These are phyloP conservation scores for Lunularia cruciata DNA, from an alignment of 225 moss, liverwort and hornwort genomes.

Conservation along the genomic window DNA sequence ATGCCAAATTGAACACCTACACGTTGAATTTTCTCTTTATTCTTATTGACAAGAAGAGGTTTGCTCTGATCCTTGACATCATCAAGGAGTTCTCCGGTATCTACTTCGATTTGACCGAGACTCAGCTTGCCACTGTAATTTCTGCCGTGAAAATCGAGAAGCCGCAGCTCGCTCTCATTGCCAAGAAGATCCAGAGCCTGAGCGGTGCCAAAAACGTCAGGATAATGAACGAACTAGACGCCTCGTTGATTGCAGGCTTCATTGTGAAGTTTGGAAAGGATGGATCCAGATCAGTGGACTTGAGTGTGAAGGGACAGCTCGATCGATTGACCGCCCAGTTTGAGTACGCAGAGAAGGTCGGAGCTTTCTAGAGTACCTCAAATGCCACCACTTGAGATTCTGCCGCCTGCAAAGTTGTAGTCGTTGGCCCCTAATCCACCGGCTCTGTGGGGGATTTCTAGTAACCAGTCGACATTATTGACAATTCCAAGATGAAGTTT, in stretches of 20 bases:
- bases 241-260: conserved; percentile 87
- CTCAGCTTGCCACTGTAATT: conserved; percentile 81
- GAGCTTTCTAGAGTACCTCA: conserved; percentile 36
- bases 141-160: conserved; percentile 99
- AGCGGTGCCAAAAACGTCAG: conserved; percentile 87
- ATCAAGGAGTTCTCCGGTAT: conserved; percentile 77
- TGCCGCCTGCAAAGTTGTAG: conserved; percentile 1
- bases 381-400: not conserved
- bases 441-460: conserved; percentile 14
- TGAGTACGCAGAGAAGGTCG: conserved; percentile 73
- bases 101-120: conserved; percentile 72
- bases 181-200: conserved; percentile 93
- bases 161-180: conserved; percentile 89
- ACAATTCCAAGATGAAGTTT: conserved; percentile 16
- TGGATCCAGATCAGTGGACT: conserved; percentile 86
- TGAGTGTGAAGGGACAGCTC: conserved; percentile 98
- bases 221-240: conserved; percentile 89
- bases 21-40: conserved; percentile 72
- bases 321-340: conserved; percentile 81
- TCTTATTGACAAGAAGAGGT: conserved; percentile 83
- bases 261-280: conserved; percentile 93
- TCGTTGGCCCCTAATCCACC: not conserved
- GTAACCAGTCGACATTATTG: conserved; percentile 13
- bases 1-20: conserved; percentile 62
- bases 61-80: conserved; percentile 64